phyloP scores from a whole-genome alignment of 2,329 filamentous ascomycete species.

The Trichoderma sp. region DNA sequence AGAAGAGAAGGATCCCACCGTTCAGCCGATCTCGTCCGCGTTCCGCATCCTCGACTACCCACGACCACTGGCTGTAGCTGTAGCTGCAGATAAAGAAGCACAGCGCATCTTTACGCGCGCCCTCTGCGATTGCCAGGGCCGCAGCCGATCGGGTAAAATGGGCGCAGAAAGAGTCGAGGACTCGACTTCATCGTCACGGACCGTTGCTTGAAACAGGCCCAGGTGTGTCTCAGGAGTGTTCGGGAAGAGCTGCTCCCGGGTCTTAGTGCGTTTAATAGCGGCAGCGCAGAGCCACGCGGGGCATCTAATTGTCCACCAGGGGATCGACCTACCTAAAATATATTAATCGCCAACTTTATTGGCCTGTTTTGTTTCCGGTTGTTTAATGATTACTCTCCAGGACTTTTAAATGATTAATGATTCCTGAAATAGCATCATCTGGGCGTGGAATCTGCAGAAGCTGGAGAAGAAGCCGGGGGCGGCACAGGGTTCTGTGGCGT shows the following conservation, averaged over 20 bases:
- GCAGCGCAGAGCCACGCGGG: not conserved
- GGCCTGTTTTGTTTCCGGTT: not conserved
- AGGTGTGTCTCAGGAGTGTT: constrained; percentile 16
- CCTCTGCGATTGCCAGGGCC: not conserved
- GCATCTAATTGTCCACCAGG: not conserved
- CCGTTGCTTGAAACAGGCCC: constrained; percentile 17
- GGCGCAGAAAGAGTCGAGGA: too few species aligned
- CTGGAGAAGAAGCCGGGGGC: not conserved
- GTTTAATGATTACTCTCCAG: not conserved
- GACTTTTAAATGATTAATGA: not conserved
- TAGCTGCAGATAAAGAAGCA: too few species aligned
- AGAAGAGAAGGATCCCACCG: not conserved
- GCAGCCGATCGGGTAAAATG: not conserved
- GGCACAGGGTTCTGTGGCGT: not conserved
- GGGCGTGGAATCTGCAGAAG: not conserved
- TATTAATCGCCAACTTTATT: not conserved
- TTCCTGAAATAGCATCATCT: not conserved
- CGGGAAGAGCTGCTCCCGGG: constrained; percentile 14
- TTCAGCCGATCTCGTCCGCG: not conserved
- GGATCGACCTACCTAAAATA: not conserved
- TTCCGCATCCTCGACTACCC: not conserved
- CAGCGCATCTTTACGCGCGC: not conserved
- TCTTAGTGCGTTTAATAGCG: constrained; percentile 2
- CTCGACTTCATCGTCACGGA: not conserved
- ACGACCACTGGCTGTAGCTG: not conserved